Conservation (phyloP, 2,329 filamentous ascomycete genomes). For the Aspergillus tanneri region DNA sequence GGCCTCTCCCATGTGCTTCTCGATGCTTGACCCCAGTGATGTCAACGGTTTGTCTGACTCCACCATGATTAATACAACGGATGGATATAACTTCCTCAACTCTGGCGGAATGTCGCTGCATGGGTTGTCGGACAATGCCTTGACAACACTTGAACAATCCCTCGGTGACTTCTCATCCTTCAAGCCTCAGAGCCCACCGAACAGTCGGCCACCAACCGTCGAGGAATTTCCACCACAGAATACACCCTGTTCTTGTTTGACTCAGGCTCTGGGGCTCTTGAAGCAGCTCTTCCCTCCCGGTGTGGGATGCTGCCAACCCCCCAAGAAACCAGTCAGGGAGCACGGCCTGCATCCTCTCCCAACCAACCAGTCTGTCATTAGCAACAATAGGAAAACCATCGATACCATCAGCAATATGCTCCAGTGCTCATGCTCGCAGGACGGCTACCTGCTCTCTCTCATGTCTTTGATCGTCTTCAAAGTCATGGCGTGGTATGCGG, state of each 20-base stretch:
- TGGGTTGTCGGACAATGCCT: no score
- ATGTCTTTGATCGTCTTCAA: neutral
- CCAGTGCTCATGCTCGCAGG: neutral
- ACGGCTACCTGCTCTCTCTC: neutral
- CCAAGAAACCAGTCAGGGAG: no score
- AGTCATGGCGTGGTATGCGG: constrained; percentile 1
- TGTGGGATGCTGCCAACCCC: neutral
- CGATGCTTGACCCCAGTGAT: no score
- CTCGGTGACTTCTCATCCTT: no score
- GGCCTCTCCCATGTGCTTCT: no score
- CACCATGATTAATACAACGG: no score
- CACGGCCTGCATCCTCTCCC: neutral
- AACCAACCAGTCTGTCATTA: neutral
- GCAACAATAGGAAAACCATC: neutral
- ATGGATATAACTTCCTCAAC: no score
- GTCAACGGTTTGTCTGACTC: no score
- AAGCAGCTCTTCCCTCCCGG: neutral
- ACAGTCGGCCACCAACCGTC: neutral
- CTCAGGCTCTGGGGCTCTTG: neutral
- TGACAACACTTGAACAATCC: no score
- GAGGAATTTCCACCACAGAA: no score
- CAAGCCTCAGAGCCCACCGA: no score
- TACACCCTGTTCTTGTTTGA: neutral
- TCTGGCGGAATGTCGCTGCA: no score
- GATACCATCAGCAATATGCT: constrained; percentile 2